Base-by-base conservation (phyloP, 2,329 filamentous ascomycete genomes). In the Aspergillus awamori region DNA sequence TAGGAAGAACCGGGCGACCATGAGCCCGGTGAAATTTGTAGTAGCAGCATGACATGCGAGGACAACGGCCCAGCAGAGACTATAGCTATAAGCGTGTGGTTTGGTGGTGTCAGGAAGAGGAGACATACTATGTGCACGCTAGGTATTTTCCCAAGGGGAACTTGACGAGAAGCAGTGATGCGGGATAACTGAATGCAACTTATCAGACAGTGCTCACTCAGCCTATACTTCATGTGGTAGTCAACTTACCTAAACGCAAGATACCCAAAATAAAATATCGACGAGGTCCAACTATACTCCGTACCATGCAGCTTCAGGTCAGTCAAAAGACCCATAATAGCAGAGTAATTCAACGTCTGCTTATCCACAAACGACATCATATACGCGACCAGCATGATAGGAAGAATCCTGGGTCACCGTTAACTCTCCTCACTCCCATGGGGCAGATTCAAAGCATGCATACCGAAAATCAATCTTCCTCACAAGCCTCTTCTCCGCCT, bases 1-100 rank as follows among this genome's bases (percentile, higher is more conserved):
- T 13, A 81, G 75, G 60, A 82, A 73, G 58, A 81, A 79, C 4
- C 80, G 71, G 28, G 76, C 72, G 1, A 74, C 69, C 69, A 81
- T 77, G 5, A 80, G 67, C 4, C 72, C 76, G 7, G 63, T 67
- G 61, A 76, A 79, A 60, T 76, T 73, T n/a, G 69, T 74, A 3
- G 76, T 74, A 1, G 76, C 75, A 5, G 78, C 76, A 43, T 74
- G 68, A 26, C 69, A 69, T 2, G 70, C 67, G 15, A 77, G 65
- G 5, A 76, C 63, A 0, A 69, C 48, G 2, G 72, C 71, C 74
- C 74, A 76, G 7, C 72, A 7, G 8, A 76, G 65, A 20, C 69
- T 72, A 15, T 2, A 36, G 10, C 6, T 15, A 39, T 59, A 13
- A 63, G 47, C 26, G 33, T 8, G 13, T n/a, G 24, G 4, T 17